Evolutionary conservation across 2,329 filamentous ascomycete genomes (phyloP).

Genomic region (Pseudocercospora fuligena): DNA sequence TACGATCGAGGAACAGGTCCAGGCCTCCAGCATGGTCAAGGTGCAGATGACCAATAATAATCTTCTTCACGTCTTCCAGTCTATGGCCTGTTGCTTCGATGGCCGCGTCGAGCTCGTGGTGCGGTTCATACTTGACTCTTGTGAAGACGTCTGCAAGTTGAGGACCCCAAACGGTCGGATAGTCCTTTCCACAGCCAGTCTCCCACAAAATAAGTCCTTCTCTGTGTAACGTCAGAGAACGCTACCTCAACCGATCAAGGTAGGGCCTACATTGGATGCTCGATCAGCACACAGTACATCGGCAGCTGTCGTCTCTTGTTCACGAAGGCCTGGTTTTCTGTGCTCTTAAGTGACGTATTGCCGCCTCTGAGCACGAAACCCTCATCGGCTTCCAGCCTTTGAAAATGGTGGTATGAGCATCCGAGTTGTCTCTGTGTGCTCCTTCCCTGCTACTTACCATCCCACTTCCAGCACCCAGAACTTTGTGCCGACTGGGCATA

Average conservation of each 20-base stretch:
- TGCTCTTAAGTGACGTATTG: conserved; percentile 46
- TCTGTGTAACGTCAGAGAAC: neutral
- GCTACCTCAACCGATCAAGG: neutral
- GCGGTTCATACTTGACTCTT: conserved; percentile 41
- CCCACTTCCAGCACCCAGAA: conserved; percentile 48
- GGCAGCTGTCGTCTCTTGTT: conserved; percentile 51
- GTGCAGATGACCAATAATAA: conserved; percentile 45
- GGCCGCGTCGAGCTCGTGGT: conserved; percentile 41
- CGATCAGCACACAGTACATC: conserved; percentile 50
- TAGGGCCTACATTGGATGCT: conserved; percentile 45
- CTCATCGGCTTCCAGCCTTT: conserved; percentile 54
- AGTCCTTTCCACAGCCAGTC: conserved; percentile 49
- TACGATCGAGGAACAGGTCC: conserved; percentile 41
- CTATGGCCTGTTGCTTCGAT: conserved; percentile 43
- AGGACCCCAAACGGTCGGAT: conserved; percentile 41
- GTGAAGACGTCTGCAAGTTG: conserved; percentile 42
- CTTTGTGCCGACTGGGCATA: conserved; percentile 53
- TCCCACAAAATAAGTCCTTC: conserved; percentile 52
- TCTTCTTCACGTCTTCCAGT: conserved; percentile 44
- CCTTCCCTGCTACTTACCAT: conserved; percentile 4
- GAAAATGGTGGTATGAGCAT: conserved; percentile 42
- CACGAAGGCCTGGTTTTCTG: conserved; percentile 42
- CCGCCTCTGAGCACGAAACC: conserved; percentile 51
- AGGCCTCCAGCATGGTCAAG: conserved; percentile 42
- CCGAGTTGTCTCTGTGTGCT: conserved; percentile 36